Conservation (phyloP, 1,139 yeast species). For the Ashbya aceris region DNA sequence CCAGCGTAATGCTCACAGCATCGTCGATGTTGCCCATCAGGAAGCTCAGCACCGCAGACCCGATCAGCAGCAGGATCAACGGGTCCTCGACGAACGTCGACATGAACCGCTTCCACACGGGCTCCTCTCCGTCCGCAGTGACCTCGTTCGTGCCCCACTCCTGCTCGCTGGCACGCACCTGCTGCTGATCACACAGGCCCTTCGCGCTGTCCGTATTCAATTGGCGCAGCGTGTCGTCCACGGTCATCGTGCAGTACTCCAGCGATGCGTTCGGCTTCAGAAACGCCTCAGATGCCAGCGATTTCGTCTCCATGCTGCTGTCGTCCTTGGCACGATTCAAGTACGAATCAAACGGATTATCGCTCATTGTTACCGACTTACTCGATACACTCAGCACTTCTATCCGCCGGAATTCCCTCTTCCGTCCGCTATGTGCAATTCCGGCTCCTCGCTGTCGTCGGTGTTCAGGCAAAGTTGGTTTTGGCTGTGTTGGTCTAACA, state of each 20-base stretch:
- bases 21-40: slow-evolving; percentile 91
- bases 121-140: slow-evolving; percentile 26
- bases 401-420: too few relatives aligned
- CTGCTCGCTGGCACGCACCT: slow-evolving; percentile 58
- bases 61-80: slow-evolving; percentile 72
- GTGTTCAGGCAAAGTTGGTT: too few relatives aligned
- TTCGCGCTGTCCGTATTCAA: slow-evolving; percentile 48
- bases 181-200: slow-evolving; percentile 64
- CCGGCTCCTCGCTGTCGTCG: too few relatives aligned
- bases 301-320: slow-evolving; percentile 7
- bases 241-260: slow-evolving; percentile 45
- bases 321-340: slow-evolving; percentile 8
- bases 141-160: slow-evolving; percentile 49
- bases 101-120: slow-evolving; percentile 56
- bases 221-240: slow-evolving; percentile 52
- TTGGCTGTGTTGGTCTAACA: too few relatives aligned
- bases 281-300: slow-evolving; percentile 19
- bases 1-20: slow-evolving; percentile 80
- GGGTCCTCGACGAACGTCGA: slow-evolving; percentile 84
- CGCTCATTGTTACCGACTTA: slow-evolving; percentile 15
- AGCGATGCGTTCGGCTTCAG: slow-evolving; percentile 29
- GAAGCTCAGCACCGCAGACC: slow-evolving; percentile 76
- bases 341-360: slow-evolving; percentile 28
- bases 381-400: too few relatives aligned
- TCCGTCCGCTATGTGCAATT: too few relatives aligned